Conservation (phyloP, 2,329 filamentous ascomycete species). For the Bipolaris zeicola region DNA sequence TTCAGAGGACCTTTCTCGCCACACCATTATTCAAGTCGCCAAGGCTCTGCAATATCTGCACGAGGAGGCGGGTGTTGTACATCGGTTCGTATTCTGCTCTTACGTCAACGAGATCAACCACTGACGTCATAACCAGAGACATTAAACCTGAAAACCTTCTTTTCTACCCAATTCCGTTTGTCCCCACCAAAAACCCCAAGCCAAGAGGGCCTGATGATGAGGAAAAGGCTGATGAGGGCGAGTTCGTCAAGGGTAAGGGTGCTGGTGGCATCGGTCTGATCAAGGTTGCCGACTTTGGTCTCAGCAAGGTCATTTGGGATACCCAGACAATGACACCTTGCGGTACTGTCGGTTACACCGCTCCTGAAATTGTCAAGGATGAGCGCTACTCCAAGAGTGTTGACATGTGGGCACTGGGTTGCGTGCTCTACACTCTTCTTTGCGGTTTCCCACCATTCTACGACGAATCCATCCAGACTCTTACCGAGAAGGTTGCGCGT, state of each 20-base stretch:
- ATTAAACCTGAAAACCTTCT: slow-evolving; percentile 98
- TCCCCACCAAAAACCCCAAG: slow-evolving; percentile 80
- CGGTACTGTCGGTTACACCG: slow-evolving; percentile 96
- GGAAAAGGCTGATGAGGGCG: slow-evolving; percentile 95
- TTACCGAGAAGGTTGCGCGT: slow-evolving; percentile 96
- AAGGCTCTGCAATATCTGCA: slow-evolving; percentile 92
- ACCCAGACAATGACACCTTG: slow-evolving; percentile 99
- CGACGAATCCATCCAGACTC: slow-evolving; percentile 94
- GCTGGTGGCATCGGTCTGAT: slow-evolving; percentile 90
- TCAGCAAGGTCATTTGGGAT: slow-evolving; percentile 98
- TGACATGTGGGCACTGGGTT: slow-evolving; percentile 98
- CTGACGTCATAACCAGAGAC: slow-evolving; percentile 67
- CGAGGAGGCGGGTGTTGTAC: slow-evolving; percentile 92
- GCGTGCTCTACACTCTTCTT: slow-evolving; percentile 93
- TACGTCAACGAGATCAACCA: slow-evolving; percentile 6
- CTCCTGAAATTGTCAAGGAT: slow-evolving; percentile 98
- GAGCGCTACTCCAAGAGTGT: slow-evolving; percentile 98
- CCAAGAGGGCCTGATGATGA: slow-evolving; percentile 87
- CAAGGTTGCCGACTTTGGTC: slow-evolving; percentile 97
- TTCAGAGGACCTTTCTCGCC: slow-evolving; percentile 90
- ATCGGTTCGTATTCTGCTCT: slow-evolving; percentile 70
- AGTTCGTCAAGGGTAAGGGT: slow-evolving; percentile 81
- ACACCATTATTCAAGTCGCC: slow-evolving; percentile 95
- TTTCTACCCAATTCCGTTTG: slow-evolving; percentile 83
- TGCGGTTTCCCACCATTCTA: slow-evolving; percentile 99